These are phyloP conservation scores for Hortiboletus flavorubellus DNA, from an alignment of 768 basidiomycete species.

Conservation along the genomic window DNA sequence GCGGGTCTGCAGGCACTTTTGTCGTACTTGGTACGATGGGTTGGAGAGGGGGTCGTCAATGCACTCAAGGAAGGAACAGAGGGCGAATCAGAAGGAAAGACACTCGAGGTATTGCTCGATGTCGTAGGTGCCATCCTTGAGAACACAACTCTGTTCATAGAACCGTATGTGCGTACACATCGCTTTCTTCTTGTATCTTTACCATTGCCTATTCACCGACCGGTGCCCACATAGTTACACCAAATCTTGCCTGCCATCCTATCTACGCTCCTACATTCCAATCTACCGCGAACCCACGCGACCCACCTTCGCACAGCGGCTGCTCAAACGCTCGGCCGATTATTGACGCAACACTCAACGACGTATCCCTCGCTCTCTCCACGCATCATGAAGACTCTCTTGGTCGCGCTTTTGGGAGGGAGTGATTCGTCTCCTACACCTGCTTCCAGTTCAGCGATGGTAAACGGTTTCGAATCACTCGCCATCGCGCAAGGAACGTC, in stretches of 20 bases:
- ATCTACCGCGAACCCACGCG: constrained; percentile 69
- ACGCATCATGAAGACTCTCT: constrained; percentile 90
- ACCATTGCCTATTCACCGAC: neutral
- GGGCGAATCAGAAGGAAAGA: constrained; percentile 61
- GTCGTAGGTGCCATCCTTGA: constrained; percentile 82
- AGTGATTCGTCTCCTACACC: constrained; percentile 10
- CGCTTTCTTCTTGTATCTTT: neutral
- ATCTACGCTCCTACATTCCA: constrained; percentile 85
- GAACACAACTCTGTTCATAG: constrained; percentile 87
- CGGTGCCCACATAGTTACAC: constrained; percentile 61
- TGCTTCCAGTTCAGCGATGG: constrained; percentile 9
- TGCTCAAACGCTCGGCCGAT: constrained; percentile 77
- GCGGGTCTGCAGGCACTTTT: constrained; percentile 89
- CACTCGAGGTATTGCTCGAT: constrained; percentile 79
- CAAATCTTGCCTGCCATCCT: constrained; percentile 93
- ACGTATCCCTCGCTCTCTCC: constrained; percentile 85
- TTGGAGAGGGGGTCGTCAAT: constrained; percentile 80
- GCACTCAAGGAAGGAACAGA: constrained; percentile 50
- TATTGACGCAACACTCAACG: constrained; percentile 80
- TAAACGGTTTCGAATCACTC: constrained; percentile 30
- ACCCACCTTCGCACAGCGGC: constrained; percentile 74
- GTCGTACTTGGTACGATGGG: constrained; percentile 94
- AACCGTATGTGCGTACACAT: constrained; percentile 81
- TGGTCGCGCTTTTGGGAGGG: constrained; percentile 68
- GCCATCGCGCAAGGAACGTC: constrained; percentile 18